phyloP scores from a whole-genome alignment of 2,329 filamentous ascomycete genomes.

The Arthroderma uncinatum region DNA sequence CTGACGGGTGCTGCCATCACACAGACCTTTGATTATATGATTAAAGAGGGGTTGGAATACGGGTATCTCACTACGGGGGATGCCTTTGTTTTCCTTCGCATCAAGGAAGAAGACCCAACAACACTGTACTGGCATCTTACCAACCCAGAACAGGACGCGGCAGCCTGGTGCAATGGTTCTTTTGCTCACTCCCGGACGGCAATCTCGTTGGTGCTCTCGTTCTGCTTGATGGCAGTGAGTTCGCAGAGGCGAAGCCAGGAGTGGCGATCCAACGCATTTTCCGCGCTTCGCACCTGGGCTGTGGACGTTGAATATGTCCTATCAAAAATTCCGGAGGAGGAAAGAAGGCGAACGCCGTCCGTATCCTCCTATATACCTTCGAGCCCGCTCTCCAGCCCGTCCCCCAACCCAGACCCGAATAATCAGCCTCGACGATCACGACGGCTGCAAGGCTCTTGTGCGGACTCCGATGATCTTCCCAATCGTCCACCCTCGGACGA shows the following conservation, averaged over 20 bases:
- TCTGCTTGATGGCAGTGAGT: not conserved
- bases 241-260: not conserved
- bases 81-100: not conserved
- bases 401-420: too few species aligned
- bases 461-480: not conserved
- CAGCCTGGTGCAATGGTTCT: not conserved
- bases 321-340: not conserved
- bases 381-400: conserved; percentile 5
- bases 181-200: not conserved
- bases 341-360: not conserved
- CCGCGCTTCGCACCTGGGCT: not conserved
- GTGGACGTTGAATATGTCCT: not conserved
- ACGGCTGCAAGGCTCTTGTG: not conserved
- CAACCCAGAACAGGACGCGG: not conserved
- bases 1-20: not conserved
- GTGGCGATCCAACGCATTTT: not conserved
- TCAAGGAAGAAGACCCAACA: not conserved
- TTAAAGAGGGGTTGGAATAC: not conserved
- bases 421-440: conserved; percentile 3
- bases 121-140: not conserved
- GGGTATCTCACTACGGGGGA: not conserved
- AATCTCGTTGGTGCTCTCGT: not conserved
- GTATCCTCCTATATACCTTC: not conserved
- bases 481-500: not conserved
- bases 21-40: not conserved